Percentiles rank a stretch among this genome's conserved stretches.
Conservation (phyloP, 225 moss, liverwort and hornwort genomes). For the Lunularia cruciata region DNA sequence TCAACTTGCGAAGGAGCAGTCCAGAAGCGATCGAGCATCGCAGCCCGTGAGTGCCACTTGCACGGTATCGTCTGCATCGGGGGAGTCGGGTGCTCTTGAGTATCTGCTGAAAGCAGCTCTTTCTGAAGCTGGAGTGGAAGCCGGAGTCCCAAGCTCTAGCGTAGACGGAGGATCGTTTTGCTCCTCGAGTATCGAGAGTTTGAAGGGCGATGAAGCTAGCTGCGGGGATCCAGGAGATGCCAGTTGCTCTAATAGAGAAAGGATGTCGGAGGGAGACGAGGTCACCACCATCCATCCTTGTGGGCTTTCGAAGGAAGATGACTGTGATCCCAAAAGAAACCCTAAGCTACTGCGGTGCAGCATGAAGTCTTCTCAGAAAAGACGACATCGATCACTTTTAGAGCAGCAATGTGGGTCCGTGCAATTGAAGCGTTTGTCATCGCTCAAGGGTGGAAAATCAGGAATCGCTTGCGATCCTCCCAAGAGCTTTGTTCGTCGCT, state of each 20-base stretch:
- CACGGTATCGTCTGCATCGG: constrained; percentile 22
- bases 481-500: constrained; percentile 35
- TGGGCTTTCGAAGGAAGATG: background rate
- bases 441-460: constrained; percentile 29
- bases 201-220: constrained; percentile 1
- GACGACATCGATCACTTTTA: constrained; percentile 20
- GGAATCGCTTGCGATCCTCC: constrained; percentile 30
- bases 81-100: constrained; percentile 30
- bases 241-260: constrained; percentile 29
- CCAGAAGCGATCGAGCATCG: constrained; percentile 1
- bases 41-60: background rate
- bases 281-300: background rate
- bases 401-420: constrained; percentile 39
- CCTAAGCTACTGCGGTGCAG: constrained; percentile 27
- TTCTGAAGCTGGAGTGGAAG: constrained; percentile 23
- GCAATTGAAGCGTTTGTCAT: constrained; percentile 35
- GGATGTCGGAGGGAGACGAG: constrained; percentile 28
- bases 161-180: constrained; percentile 34
- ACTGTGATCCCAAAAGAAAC: constrained; percentile 30
- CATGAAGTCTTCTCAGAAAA: constrained; percentile 25
- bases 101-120: constrained; percentile 41
- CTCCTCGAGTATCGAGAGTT: constrained; percentile 31
- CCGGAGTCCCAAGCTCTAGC: constrained; percentile 23
- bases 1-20: constrained; percentile 23
- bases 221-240: constrained; percentile 9